Evolutionary conservation across 495 filamentous ascomycete species (phyloP), one percentile per base, ranked within the genome.

Genomic region (Aspergillus panamensis): DNA sequence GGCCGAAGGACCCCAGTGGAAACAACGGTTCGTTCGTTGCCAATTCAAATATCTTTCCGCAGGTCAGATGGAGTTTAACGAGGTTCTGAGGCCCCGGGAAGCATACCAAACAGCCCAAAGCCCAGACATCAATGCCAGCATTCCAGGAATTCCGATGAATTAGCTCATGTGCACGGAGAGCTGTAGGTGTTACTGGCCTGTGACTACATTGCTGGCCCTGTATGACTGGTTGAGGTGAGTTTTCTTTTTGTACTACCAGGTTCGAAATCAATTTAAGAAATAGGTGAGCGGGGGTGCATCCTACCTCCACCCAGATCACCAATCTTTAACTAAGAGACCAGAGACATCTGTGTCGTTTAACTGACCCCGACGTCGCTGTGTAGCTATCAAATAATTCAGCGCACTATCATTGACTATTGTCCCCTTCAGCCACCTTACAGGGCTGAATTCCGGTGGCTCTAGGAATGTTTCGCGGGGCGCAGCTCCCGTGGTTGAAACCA

Each of bases 221-320:
- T 42, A 53, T 39, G 42, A 47, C 55, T 60, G 53, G 9, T 21
- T 48, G 9, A 29, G 8, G 45, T 48, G 25, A 48, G 45, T 13
- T 20, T 48, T 13, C 19, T 19, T n/a, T n/a, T n/a, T n/a, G n/a
- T n/a, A n/a, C n/a, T 17, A 31, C 8, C 13, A 55, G 40, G 29
- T 19, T 9, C 29, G 21, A 45, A 31, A 37, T 47, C 13, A 35
- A 33, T 12, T 12, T 33, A 33, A 48, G 14, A n/a, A n/a, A n/a
- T n/a, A n/a, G n/a, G n/a, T n/a, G n/a, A n/a, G n/a, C n/a, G n/a
- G n/a, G 16, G 12, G 16, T 31, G 43, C 12, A 30, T 37, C 39
- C 48, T 21, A 62, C 62, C 65, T 61, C 59, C 59, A 45, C 62
- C 65, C 51, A 67, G 8, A 61, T 67, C 62, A 25, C 59, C 65